Base-by-base conservation (phyloP, 768 basidiomycete species). In the Termitomyces sp. region DNA sequence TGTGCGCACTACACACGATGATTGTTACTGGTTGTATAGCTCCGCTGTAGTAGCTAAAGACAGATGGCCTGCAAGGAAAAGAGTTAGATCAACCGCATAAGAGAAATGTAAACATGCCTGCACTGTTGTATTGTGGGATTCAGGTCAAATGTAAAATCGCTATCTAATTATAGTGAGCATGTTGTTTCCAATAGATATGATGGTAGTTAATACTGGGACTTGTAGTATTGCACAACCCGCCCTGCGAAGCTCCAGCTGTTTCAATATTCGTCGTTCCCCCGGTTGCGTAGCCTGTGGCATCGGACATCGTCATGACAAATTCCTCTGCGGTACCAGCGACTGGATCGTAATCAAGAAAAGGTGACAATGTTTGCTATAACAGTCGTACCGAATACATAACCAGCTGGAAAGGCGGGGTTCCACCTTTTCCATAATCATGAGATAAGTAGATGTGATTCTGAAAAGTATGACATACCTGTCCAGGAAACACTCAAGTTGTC, bases 231-330 rank as follows among this genome's bases (percentile, higher is more conserved):
- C 89, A 91, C 16, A 62, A 70, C 13, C 77, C 79, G 14, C 78
- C 77, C 27, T 75, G 66, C 2, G 84, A 76, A 10, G 70, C 54
- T 40, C 77, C 82, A 16, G 85, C 82, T 1, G 74, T 76, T 40
- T 86, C 62, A 6, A 88, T 48, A 44, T 69, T 56, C 10, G 82
- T 79, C 26, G 76, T 75, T 24, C 88, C 90, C 4, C 89, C 90
- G 10, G 84, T 75, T 43, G 74, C 88, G 66, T 86, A 89, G 1
- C 88, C 88, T 27, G 80, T 81, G 18, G 83, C 75, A 65, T 92
- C 90, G 27, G 86, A 91, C 86, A 92, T 87, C 36, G 82, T 78
- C 20, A 86, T 57, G 13, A 89, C 50, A 48, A 89, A 73, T 53
- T 85, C 54, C 69, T 71, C 10, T 82, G 84, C 3, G 78, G 73